phyloP scores from a whole-genome alignment of 192 early-diverging fungal genomes.

The Nowakowskiella sp. region DNA sequence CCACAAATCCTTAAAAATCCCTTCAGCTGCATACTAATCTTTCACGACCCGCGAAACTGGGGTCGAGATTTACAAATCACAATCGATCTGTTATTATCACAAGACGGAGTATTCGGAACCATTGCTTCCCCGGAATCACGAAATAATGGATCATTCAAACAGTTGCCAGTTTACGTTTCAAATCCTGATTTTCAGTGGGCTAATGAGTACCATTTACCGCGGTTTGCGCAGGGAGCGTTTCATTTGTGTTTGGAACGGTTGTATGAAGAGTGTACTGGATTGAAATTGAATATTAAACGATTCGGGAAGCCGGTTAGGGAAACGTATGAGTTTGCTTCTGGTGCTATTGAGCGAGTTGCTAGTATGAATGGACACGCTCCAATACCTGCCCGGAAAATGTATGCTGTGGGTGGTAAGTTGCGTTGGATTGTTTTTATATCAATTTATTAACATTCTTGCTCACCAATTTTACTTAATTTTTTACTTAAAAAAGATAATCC shows the following conservation, averaged over 20 bases:
- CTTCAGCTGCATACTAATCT: conserved; percentile 67
- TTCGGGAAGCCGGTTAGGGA: conserved; percentile 74
- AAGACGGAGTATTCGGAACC: too few species aligned
- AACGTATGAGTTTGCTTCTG: conserved; percentile 71
- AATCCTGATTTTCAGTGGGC: conserved; percentile 62
- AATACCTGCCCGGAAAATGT: too few species aligned
- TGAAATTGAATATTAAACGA: conserved; percentile 14
- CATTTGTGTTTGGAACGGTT: conserved; percentile 60
- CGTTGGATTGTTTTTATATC: too few species aligned
- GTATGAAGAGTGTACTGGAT: conserved; percentile 32
- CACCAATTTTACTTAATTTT: too few species aligned
- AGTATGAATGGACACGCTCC: too few species aligned
- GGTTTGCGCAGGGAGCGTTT: conserved; percentile 81
- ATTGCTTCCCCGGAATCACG: too few species aligned
- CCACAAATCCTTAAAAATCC: conserved; percentile 25
- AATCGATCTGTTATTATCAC: conserved; percentile 59
- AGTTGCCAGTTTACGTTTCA: conserved; percentile 64
- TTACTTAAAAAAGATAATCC: conserved; percentile 18
- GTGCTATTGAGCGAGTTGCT: too few species aligned
- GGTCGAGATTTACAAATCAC: conserved; percentile 78
- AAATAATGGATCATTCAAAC: conserved; percentile 10
- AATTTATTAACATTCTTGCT: too few species aligned
- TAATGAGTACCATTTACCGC: conserved; percentile 68
- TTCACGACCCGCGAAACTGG: conserved; percentile 85
- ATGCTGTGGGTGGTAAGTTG: too few species aligned